A percentile compares a stretch with the other conserved stretches of the same genome.
phyloP scores from a whole-genome alignment of 495 filamentous ascomycete genomes.

The Penicillium salamii region DNA sequence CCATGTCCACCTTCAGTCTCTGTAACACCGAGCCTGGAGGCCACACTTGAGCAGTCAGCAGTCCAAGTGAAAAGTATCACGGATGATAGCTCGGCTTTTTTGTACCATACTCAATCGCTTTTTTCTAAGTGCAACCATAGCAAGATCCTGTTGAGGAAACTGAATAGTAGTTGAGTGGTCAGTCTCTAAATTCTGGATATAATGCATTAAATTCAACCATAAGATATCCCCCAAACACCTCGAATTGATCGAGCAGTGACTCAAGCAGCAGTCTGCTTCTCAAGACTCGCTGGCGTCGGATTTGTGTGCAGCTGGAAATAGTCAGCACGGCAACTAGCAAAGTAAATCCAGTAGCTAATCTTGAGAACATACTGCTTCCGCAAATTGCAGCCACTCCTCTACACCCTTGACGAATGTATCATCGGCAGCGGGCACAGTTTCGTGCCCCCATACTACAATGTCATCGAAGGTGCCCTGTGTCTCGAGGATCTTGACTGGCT shows the following conservation, averaged over 20 bases:
- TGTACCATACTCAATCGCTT: too few relatives aligned
- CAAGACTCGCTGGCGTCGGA: neutral
- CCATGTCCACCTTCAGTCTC: too few relatives aligned
- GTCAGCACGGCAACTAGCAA: neutral
- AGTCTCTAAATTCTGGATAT: neutral
- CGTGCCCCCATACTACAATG: constrained; percentile 82
- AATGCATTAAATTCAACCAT: neutral
- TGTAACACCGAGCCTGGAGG: too few relatives aligned
- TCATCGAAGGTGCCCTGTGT: constrained; percentile 70
- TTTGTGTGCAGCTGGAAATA: constrained; percentile 34
- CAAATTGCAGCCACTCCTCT: constrained; percentile 82
- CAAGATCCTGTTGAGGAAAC: too few relatives aligned
- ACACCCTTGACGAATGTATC: constrained; percentile 67
- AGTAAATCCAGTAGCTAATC: neutral
- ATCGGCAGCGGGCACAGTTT: constrained; percentile 63
- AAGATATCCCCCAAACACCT: neutral
- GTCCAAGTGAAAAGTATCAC: too few relatives aligned
- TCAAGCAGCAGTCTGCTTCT: constrained; percentile 1
- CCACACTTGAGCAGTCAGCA: too few relatives aligned
- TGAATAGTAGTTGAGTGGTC: too few relatives aligned
- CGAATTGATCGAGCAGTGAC: neutral
- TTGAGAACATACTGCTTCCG: constrained; percentile 52
- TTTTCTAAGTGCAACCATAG: too few relatives aligned
- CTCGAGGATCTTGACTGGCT: constrained; percentile 58
- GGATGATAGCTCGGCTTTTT: too few relatives aligned